Conservation (phyloP, 495 filamentous ascomycete genomes). For the Neurospora sublineolata region DNA sequence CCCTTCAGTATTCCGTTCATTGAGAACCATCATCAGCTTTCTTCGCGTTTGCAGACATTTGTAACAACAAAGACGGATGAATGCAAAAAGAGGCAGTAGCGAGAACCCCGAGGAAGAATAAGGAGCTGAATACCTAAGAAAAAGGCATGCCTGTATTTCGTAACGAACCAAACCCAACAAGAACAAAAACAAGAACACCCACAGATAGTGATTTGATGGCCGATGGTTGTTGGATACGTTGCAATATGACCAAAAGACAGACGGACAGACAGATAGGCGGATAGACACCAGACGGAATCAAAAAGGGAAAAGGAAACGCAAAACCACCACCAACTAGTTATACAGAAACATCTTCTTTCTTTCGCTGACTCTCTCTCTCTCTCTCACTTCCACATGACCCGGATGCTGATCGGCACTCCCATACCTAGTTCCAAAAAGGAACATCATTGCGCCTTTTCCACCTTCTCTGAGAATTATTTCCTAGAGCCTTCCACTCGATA, state of each 20-base stretch:
- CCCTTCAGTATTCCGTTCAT: neutral
- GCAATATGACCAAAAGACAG: neutral
- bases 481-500: neutral
- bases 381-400: neutral
- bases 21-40: neutral
- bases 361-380: neutral
- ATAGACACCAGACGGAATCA: neutral
- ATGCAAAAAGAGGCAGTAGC: slow-evolving; percentile 1
- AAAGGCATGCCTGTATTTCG: neutral
- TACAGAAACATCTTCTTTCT: slow-evolving; percentile 6
- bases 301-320: neutral
- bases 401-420: neutral
- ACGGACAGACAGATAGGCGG: neutral
- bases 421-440: neutral
- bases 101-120: neutral
- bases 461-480: neutral
- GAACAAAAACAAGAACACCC: neutral
- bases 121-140: neutral
- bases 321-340: slow-evolving; percentile 11
- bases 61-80: neutral
- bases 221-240: neutral
- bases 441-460: neutral
- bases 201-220: neutral
- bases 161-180: neutral
- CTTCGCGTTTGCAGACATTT: neutral